Percentiles rank a stretch among this genome's conserved stretches.
Conservation (phyloP, 331 rosid genomes). For the Stylosanthes scabra region DNA sequence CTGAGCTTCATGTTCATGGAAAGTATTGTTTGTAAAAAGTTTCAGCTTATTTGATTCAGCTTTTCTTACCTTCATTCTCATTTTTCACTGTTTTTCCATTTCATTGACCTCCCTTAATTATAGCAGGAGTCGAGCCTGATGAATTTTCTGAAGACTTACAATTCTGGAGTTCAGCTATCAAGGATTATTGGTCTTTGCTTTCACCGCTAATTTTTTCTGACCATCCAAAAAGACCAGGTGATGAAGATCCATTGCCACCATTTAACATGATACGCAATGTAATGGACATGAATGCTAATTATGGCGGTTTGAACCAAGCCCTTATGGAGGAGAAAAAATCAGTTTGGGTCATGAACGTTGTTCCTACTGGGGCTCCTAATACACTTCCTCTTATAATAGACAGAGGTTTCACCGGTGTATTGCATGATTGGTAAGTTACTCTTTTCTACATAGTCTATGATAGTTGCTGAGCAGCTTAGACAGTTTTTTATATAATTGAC, state of each 20-base stretch:
- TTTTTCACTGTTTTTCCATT: conserved; percentile 12
- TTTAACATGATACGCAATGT: conserved; percentile 91
- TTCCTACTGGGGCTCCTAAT: conserved; percentile 65
- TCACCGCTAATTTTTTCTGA: conserved; percentile 96
- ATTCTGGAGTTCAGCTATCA: conserved; percentile 67
- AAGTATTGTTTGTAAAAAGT: conserved; percentile 54
- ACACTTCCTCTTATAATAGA: conserved; percentile 84
- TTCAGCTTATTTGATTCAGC: conserved; percentile 20
- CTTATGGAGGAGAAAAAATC: conserved; percentile 76
- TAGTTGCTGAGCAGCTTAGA: conserved; percentile 3
- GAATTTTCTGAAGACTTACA: conserved; percentile 70
- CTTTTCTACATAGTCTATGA: conserved; percentile 10
- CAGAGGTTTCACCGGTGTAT: conserved; percentile 83
- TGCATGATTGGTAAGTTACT: conserved; percentile 84
- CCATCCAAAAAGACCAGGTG: conserved; percentile 98
- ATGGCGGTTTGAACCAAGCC: conserved; percentile 81
- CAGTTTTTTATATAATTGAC: neutral
- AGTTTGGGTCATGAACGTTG: conserved; percentile 94
- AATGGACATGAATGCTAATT: conserved; percentile 89
- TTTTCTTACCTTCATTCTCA: neutral
- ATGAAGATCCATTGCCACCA: conserved; percentile 94
- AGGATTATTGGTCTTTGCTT: conserved; percentile 87
- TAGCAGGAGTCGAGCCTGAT: conserved; percentile 76
- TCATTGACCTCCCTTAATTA: conserved; percentile 35
- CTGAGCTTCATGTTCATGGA: conserved; percentile 82